Evolutionary conservation across 75 land plant genomes (phyloP).

Genomic region (Cryptomeria japonica): DNA sequence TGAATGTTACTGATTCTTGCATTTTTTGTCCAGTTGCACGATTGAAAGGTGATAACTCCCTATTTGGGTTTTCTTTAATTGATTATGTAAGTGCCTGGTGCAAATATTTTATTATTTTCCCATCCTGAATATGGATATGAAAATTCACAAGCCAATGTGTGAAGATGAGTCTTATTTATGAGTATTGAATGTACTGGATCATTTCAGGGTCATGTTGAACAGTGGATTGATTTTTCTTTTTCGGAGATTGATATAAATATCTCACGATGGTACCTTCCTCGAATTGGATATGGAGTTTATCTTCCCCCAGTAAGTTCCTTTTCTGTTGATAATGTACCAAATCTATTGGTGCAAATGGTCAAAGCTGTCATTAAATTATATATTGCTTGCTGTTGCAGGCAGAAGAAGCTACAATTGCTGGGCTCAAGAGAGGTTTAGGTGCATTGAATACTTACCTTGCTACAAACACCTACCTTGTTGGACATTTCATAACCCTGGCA

Average conservation of each 20-base stretch:
- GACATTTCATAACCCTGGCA: constrained; percentile 81
- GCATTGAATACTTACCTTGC: constrained; percentile 71
- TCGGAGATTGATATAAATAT: constrained; percentile 63
- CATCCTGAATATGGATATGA: not conserved
- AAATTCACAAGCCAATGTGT: not conserved
- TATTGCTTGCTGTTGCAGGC: constrained; percentile 32
- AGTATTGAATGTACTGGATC: not conserved
- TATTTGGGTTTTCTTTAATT: constrained; percentile 67
- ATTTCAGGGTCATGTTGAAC: constrained; percentile 80
- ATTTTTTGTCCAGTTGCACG: constrained; percentile 58
- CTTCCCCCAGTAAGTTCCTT: constrained; percentile 56
- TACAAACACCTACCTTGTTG: constrained; percentile 75
- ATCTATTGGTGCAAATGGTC: not conserved
- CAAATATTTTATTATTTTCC: not conserved
- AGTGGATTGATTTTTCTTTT: constrained; percentile 92
- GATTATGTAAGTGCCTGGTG: constrained; percentile 52
- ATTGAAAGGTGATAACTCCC: constrained; percentile 51
- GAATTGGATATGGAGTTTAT: constrained; percentile 49
- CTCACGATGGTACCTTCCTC: constrained; percentile 61
- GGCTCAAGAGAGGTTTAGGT: constrained; percentile 61
- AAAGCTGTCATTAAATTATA: not conserved
- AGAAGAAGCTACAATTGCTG: constrained; percentile 51
- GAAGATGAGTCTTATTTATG: not conserved
- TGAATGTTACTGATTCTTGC: not conserved
- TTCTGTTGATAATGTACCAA: not conserved